Percentiles rank a stretch among this genome's conserved stretches.
These are phyloP conservation scores for Salvia rosmarinus DNA, from an alignment of 257 asterid species.

Conservation along the genomic window DNA sequence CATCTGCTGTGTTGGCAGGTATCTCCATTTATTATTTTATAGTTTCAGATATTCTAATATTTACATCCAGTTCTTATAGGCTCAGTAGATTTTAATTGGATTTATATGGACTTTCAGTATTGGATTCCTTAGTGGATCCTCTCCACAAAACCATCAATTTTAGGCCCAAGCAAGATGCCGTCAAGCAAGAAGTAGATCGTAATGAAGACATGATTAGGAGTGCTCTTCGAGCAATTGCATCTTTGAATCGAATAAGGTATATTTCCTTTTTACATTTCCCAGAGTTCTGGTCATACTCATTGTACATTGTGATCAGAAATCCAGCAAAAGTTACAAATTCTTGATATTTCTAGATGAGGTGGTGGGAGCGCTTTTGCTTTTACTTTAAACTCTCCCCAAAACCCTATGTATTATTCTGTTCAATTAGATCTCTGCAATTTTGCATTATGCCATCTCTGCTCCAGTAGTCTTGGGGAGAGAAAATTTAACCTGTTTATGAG, in stretches of 20 bases:
- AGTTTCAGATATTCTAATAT: constrained; percentile 2
- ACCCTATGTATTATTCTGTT: background rate
- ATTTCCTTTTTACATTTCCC: background rate
- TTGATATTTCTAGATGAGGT: background rate
- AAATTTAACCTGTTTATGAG: background rate
- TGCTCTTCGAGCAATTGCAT: constrained; percentile 91
- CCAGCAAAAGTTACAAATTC: background rate
- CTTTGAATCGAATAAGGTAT: constrained; percentile 91
- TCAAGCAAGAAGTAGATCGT: constrained; percentile 98
- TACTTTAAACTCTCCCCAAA: background rate
- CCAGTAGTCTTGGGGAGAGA: background rate
- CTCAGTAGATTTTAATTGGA: constrained; percentile 4
- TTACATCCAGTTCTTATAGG: background rate
- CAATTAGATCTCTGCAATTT: background rate
- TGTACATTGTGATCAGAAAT: background rate
- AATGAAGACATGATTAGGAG: constrained; percentile 98
- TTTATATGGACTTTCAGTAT: constrained; percentile 53
- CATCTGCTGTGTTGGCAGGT: constrained; percentile 99
- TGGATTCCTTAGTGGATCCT: constrained; percentile 97
- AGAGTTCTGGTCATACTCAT: background rate
- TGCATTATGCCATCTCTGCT: background rate
- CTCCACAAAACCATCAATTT: constrained; percentile 85
- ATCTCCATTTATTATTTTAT: constrained; percentile 27
- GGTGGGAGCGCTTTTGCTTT: background rate
- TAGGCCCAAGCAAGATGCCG: constrained; percentile 94